Conservation (phyloP, 768 basidiomycete genomes). For the Termitomyces heimii region DNA sequence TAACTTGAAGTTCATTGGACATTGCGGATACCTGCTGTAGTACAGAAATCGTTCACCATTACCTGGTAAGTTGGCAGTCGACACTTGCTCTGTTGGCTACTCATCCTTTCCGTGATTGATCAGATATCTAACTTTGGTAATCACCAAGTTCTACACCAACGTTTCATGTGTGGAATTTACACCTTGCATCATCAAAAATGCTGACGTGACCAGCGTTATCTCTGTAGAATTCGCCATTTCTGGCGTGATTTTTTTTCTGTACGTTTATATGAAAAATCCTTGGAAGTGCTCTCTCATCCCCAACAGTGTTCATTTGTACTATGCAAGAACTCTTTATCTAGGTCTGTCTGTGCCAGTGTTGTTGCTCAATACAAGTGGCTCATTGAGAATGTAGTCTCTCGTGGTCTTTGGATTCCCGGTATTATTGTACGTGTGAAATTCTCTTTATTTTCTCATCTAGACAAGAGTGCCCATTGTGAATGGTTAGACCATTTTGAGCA, state of each 20-base stretch:
- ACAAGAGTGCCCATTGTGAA: too few relatives aligned
- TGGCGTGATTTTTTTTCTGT: conserved; percentile 2
- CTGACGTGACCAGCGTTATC: neutral
- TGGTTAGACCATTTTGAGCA: neutral
- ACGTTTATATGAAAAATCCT: neutral
- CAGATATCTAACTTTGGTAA: conserved; percentile 5
- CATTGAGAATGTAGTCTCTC: neutral
- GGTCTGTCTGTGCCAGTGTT: neutral
- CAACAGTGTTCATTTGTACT: conserved; percentile 1
- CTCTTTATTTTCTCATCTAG: neutral
- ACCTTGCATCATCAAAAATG: neutral
- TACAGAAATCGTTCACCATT: conserved; percentile 9
- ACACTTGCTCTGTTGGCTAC: neutral
- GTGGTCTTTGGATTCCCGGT: neutral
- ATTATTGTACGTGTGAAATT: neutral
- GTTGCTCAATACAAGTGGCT: neutral
- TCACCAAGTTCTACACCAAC: neutral
- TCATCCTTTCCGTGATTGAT: neutral
- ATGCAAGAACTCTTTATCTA: conserved; percentile 1
- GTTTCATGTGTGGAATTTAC: neutral
- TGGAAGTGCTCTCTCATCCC: neutral
- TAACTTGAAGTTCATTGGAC: conserved; percentile 5
- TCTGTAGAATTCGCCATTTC: conserved; percentile 1
- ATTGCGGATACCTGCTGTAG: conserved; percentile 11
- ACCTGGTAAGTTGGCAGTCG: conserved; percentile 1